A percentile compares a stretch with the other conserved stretches of the same genome.
Conservation (phyloP, 2,329 filamentous ascomycete genomes). For the Colletotrichum aenigma region DNA sequence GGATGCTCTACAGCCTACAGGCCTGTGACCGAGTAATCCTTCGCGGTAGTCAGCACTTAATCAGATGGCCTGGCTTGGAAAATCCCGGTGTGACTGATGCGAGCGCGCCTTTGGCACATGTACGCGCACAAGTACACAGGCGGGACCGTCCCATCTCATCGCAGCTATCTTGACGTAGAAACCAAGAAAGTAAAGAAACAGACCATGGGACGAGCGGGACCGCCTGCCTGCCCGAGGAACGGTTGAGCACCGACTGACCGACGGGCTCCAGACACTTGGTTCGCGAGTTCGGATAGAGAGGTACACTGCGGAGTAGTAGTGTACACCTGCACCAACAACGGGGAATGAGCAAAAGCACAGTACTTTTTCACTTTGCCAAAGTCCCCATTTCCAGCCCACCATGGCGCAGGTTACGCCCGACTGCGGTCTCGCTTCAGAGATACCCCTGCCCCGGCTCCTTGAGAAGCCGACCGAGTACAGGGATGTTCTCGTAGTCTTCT, state of each 20-base stretch:
- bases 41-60: not conserved
- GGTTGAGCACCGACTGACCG: not conserved
- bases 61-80: not conserved
- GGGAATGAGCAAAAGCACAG: not conserved
- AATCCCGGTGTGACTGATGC: not conserved
- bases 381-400: not conserved
- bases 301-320: not conserved
- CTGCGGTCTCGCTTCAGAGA: not conserved
- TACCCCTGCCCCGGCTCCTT: slow-evolving; percentile 1
- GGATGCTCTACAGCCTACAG: not conserved
- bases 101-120: not conserved
- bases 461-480: not conserved
- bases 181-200: not conserved
- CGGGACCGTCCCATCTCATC: not conserved
- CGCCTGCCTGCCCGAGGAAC: not conserved
- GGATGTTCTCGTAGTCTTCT: not conserved
- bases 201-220: not conserved
- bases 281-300: not conserved
- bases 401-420: slow-evolving; percentile 7
- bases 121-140: not conserved
- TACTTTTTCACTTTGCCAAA: not conserved
- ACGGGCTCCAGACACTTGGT: not conserved
- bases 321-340: not conserved
- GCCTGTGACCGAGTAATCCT: not conserved
- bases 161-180: not conserved